Percentiles rank a stretch among this genome's conserved stretches.
Evolutionary conservation across 441 rosid genomes (phyloP).

Genomic region (Hura crepitans): DNA sequence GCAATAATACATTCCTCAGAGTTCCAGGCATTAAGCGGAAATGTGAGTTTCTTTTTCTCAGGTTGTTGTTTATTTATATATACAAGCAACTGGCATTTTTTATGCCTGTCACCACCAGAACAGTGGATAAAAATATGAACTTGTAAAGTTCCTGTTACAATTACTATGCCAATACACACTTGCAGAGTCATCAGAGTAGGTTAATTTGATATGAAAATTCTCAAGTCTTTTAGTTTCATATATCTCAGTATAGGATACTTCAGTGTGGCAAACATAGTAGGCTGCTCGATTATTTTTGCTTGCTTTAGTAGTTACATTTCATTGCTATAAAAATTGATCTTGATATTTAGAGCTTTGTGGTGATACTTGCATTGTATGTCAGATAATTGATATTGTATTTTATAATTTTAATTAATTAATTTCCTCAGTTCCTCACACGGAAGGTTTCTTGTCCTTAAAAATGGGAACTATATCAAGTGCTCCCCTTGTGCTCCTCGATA

Average conservation of each 20-base stretch:
- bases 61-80: slow-evolving; percentile 7
- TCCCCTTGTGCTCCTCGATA: not conserved
- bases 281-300: not conserved
- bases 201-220: not conserved
- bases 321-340: not conserved
- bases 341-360: not conserved
- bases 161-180: not conserved
- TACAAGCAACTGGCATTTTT: not conserved
- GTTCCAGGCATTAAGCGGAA: slow-evolving; percentile 77
- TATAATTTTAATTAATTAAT: not conserved
- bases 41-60: slow-evolving; percentile 46
- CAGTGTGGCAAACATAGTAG: no score
- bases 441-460: not conserved
- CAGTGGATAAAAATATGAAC: not conserved
- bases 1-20: slow-evolving; percentile 86
- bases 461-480: not conserved
- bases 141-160: not conserved
- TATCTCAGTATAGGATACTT: not conserved
- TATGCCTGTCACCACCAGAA: not conserved
- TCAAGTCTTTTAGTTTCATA: not conserved
- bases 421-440: not conserved
- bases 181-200: not conserved
- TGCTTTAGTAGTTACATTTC: not conserved
- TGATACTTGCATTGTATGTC: not conserved
- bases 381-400: not conserved